A percentile compares a stretch with the other conserved stretches of the same genome.
phyloP scores from a whole-genome alignment of 2,329 filamentous ascomycete genomes.

The Graphilbum sp. region DNA sequence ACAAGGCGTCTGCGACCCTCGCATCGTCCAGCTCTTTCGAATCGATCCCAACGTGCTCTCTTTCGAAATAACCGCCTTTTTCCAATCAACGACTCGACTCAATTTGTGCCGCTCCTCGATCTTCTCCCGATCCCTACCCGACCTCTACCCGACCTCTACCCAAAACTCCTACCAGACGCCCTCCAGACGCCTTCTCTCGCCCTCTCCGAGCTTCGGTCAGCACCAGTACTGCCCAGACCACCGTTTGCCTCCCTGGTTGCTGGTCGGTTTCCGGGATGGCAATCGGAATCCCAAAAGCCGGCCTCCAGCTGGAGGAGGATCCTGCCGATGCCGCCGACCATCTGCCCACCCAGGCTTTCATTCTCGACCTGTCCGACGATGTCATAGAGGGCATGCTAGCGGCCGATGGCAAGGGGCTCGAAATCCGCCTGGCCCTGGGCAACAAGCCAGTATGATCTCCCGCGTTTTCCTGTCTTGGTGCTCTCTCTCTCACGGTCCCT shows the following conservation, averaged over 20 bases:
- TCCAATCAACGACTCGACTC: slow-evolving; percentile 1
- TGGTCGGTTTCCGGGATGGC: slow-evolving; percentile 15
- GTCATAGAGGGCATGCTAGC: slow-evolving; percentile 47
- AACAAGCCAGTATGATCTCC: slow-evolving; percentile 42
- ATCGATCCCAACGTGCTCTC: too few relatives aligned
- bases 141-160: not conserved
- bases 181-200: too few relatives aligned
- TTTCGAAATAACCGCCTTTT: not conserved
- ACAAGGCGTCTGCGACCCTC: too few relatives aligned
- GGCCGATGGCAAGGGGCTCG: slow-evolving; percentile 38
- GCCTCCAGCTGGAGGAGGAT: slow-evolving; percentile 40
- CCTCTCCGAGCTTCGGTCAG: too few relatives aligned
- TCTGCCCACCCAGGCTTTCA: slow-evolving; percentile 38
- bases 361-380: slow-evolving; percentile 38
- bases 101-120: not conserved
- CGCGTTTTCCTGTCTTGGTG: slow-evolving; percentile 6
- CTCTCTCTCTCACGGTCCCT: slow-evolving; percentile 4
- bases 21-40: too few relatives aligned
- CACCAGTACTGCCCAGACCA: not conserved
- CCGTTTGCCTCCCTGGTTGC: slow-evolving; percentile 7
- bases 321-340: slow-evolving; percentile 25
- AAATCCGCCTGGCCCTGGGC: slow-evolving; percentile 40
- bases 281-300: slow-evolving; percentile 39
- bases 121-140: too few relatives aligned
- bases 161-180: too few relatives aligned